A percentile compares a stretch with the other conserved stretches of the same genome.
phyloP scores from a whole-genome alignment of 2,329 filamentous ascomycete genomes.

The Aureobasidium sp. region DNA sequence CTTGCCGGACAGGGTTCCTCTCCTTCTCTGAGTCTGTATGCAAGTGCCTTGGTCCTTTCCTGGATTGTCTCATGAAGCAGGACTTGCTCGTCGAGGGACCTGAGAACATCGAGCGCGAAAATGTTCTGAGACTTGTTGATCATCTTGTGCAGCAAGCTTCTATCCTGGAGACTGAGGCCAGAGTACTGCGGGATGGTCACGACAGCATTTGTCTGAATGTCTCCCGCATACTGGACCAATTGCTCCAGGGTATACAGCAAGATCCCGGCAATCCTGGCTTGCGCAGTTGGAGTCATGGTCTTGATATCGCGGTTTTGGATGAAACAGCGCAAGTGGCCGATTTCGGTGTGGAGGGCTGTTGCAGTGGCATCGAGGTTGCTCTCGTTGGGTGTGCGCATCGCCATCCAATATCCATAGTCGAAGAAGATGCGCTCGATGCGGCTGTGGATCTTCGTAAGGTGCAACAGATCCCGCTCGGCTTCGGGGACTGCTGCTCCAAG shows the following conservation, averaged over 20 bases:
- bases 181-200: background rate
- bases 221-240: background rate
- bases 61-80: background rate
- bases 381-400: background rate
- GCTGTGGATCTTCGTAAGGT: constrained; percentile 4
- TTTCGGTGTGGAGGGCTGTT: background rate
- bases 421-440: background rate
- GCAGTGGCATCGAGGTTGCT: background rate
- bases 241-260: constrained; percentile 4
- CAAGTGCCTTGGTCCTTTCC: background rate
- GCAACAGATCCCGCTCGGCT: background rate
- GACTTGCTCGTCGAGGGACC: background rate
- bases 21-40: background rate
- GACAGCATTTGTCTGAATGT: background rate
- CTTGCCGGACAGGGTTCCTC: background rate
- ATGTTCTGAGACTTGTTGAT: background rate
- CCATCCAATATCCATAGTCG: background rate
- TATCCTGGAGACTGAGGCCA: background rate
- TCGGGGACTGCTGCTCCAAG: background rate
- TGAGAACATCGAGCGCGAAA: background rate
- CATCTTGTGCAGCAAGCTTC: background rate
- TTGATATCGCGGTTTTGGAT: background rate
- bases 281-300: background rate
- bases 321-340: background rate
- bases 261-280: background rate